Base-by-base conservation (phyloP, 768 basidiomycete species). In the Boletus insuetus region DNA sequence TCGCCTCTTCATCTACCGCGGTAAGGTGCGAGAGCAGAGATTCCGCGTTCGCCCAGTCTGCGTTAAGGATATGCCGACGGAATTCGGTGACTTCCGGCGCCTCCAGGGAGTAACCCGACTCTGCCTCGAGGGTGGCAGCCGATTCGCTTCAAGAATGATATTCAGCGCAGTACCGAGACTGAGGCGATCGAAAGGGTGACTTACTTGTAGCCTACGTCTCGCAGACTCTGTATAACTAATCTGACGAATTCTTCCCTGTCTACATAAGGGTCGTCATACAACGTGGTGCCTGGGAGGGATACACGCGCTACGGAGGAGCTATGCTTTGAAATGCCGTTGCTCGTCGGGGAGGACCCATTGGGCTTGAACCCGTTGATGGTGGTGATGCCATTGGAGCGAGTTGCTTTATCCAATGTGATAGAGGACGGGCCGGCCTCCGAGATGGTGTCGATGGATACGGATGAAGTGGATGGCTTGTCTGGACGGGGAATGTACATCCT, bases 201-300 rank as follows among this genome's bases (percentile, higher is more conserved):
- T 70, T 62, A 87, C 84, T 76, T 75, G 58, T 87, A 87, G 42
- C 94, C 94, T 47, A 94, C 87, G 71, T 97, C 94, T 64, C 89
- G 79, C 60, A 98, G 72, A 62, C 87, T 91, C 70, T 98, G 94
- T 57, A 97, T 81, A 50, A 94, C 85, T 44, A 98, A 74, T 63
- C 94, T 79, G 47, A 96, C 85, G 68, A 92, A 94, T 71, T 97
- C 94, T 74, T 96, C 91, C 60, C 93, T 80, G 74, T 94, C 84
- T 46, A 96, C 77, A 58, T 77, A 77, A 58, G 87, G 86, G 71
- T 89, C 89, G 42, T 89, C 84, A 63, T 91, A 93, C 51, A 94
- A 77, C 37, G 80, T 80, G 45, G 86, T 83, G 24, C 91, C 90
- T 19, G 87, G 86, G 34, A 88, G 75, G 42, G 79, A 77, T 45